Conservation (phyloP, 768 basidiomycete genomes). For the Trametes villosa region DNA sequence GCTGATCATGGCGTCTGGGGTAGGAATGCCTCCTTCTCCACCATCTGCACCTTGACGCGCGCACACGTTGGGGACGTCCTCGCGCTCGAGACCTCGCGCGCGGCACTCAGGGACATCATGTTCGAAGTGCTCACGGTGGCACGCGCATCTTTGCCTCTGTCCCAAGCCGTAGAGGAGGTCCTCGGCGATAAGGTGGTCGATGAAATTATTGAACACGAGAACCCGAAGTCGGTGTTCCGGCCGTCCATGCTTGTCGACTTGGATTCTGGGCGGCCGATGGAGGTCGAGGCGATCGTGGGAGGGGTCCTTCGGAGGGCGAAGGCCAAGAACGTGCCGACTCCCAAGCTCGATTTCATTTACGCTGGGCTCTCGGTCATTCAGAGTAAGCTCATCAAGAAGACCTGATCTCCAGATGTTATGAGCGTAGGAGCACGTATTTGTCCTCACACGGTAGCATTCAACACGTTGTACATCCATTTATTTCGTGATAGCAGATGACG, state of each 20-base stretch:
- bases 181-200: slow-evolving; percentile 32
- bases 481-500: neutral
- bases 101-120: slow-evolving; percentile 33
- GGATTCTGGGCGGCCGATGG: slow-evolving; percentile 42
- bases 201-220: slow-evolving; percentile 30
- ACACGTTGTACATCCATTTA: neutral
- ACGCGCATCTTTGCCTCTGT: slow-evolving; percentile 22
- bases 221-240: slow-evolving; percentile 33
- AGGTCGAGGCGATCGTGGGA: slow-evolving; percentile 43
- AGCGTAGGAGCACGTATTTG: neutral
- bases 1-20: neutral
- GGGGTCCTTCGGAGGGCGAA: slow-evolving; percentile 28
- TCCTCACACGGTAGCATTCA: neutral
- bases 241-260: slow-evolving; percentile 44
- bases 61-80: slow-evolving; percentile 32
- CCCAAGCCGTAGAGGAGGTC: slow-evolving; percentile 11
- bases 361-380: slow-evolving; percentile 30
- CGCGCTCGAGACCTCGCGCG: slow-evolving; percentile 21
- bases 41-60: slow-evolving; percentile 35
- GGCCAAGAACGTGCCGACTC: slow-evolving; percentile 17
- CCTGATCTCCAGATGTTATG: neutral
- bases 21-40: slow-evolving; percentile 40
- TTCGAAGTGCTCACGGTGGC: slow-evolving; percentile 37
- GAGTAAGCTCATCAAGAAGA: slow-evolving; percentile 8
- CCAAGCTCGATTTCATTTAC: slow-evolving; percentile 28